Conservation (phyloP, 2,329 filamentous ascomycete species). For the Ophiocordyceps camponoti-saundersi region DNA sequence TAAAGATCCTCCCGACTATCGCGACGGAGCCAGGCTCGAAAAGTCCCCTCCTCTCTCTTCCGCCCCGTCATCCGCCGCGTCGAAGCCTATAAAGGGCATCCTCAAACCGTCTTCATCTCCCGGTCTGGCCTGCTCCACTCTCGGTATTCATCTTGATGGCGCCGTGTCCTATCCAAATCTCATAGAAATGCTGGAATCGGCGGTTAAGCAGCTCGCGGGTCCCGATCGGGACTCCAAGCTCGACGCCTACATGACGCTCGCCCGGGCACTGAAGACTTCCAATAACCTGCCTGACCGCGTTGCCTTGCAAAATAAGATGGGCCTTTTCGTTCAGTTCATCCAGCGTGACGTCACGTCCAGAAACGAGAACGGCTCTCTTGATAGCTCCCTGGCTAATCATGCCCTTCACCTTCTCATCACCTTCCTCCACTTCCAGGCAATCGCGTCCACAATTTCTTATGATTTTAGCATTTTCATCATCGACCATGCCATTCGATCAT, state of each 20-base stretch:
- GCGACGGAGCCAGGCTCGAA: conserved; percentile 17
- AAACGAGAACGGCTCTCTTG: conserved; percentile 34
- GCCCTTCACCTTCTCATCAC: conserved; percentile 62
- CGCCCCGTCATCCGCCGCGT: conserved; percentile 18
- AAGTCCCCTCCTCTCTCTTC: conserved; percentile 22
- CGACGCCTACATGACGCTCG: conserved; percentile 75
- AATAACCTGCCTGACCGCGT: conserved; percentile 64
- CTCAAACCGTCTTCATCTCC: conserved; percentile 51
- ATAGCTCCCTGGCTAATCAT: conserved; percentile 58
- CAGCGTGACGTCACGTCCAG: conserved; percentile 60
- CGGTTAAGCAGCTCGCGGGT: conserved; percentile 64
- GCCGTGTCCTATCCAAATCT: conserved; percentile 34
- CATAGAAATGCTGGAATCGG: conserved; percentile 68
- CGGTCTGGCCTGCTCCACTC: conserved; percentile 23
- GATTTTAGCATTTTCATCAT: conserved; percentile 70
- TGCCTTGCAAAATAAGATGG: conserved; percentile 59
- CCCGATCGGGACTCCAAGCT: conserved; percentile 54
- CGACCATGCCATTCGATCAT: conserved; percentile 59
- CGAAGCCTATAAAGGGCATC: conserved; percentile 47
- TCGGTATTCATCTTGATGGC: conserved; percentile 23
- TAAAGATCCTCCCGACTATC: conserved; percentile 31
- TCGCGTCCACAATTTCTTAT: conserved; percentile 51
- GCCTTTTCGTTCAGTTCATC: conserved; percentile 64
- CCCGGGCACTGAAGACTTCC: conserved; percentile 60
- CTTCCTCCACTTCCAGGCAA: conserved; percentile 58